Evolutionary conservation across 1,284 basidiomycete species (phyloP).

Genomic region (Puccinia coronata): DNA sequence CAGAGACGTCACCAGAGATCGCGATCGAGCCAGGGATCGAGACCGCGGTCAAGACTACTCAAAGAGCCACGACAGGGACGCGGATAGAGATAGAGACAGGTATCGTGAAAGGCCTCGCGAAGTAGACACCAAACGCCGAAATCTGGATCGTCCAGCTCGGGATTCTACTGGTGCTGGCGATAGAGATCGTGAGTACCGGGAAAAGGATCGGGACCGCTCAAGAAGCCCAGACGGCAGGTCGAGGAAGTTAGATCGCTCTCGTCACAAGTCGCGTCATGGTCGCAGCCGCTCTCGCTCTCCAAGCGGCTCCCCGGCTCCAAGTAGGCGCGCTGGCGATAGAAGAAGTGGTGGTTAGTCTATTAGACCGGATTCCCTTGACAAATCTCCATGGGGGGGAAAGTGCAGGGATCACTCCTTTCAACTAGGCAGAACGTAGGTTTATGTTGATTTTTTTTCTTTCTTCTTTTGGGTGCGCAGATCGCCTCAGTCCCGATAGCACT

Average conservation of each 20-base stretch:
- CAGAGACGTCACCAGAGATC: slow-evolving; percentile 2
- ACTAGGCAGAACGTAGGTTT: background rate
- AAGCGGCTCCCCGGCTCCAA: slow-evolving; percentile 24
- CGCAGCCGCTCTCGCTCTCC: slow-evolving; percentile 27
- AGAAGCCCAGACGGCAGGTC: slow-evolving; percentile 15
- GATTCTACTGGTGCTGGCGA: background rate
- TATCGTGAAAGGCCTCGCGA: slow-evolving; percentile 9
- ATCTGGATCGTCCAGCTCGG: background rate
- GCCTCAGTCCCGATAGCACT: slow-evolving; percentile 6
- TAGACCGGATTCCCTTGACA: background rate
- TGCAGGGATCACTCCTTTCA: background rate
- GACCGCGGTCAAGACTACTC: slow-evolving; percentile 21
- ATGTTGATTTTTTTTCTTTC: background rate
- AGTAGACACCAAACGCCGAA: background rate
- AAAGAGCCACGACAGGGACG: background rate
- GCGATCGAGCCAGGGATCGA: slow-evolving; percentile 16
- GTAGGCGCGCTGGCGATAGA: background rate
- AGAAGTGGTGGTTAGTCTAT: background rate
- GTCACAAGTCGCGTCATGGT: slow-evolving; percentile 25
- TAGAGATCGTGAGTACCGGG: slow-evolving; percentile 28
- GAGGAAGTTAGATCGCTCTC: slow-evolving; percentile 2
- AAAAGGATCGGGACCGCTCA: slow-evolving; percentile 22
- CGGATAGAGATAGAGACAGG: slow-evolving; percentile 19
- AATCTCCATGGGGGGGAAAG: background rate
- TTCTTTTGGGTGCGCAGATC: background rate